These are phyloP conservation scores for Gyrodon lividus DNA, from an alignment of 768 basidiomycete genomes.

Conservation along the genomic window DNA sequence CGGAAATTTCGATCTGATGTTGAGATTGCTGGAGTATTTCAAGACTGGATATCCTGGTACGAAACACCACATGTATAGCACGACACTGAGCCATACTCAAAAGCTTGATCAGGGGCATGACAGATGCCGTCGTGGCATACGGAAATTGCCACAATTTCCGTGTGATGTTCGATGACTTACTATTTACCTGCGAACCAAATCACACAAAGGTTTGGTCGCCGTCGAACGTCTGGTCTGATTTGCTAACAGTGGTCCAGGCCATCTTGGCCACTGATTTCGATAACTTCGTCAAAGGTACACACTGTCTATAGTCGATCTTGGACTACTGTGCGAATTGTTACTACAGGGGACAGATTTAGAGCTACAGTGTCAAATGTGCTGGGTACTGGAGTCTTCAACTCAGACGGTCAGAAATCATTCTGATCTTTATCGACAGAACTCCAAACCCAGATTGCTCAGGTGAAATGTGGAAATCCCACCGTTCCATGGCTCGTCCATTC, in stretches of 20 bases:
- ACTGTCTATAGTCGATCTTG: not conserved
- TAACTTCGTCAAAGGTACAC: constrained; percentile 56
- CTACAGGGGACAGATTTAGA: constrained; percentile 36
- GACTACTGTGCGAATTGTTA: not conserved
- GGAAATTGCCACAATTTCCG: constrained; percentile 49
- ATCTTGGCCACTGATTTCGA: constrained; percentile 58
- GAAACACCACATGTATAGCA: constrained; percentile 4
- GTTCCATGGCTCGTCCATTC: constrained; percentile 64
- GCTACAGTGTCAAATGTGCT: constrained; percentile 46
- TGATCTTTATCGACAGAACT: constrained; percentile 1
- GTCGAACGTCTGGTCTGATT: not conserved
- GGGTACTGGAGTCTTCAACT: constrained; percentile 69
- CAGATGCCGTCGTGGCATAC: constrained; percentile 30
- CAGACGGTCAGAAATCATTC: constrained; percentile 45
- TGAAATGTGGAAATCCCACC: constrained; percentile 61
- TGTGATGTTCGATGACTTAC: constrained; percentile 43
- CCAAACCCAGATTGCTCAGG: constrained; percentile 27
- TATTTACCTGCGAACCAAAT: constrained; percentile 51
- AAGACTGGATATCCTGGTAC: constrained; percentile 51
- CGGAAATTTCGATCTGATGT: constrained; percentile 48
- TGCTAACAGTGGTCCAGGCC: constrained; percentile 16
- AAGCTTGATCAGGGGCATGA: constrained; percentile 33
- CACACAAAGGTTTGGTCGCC: constrained; percentile 43
- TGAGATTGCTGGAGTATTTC: constrained; percentile 34
- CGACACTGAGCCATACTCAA: not conserved